These are phyloP conservation scores for Luvunga scandens DNA, from an alignment of 345 rosid genomes.

Conservation along the genomic window DNA sequence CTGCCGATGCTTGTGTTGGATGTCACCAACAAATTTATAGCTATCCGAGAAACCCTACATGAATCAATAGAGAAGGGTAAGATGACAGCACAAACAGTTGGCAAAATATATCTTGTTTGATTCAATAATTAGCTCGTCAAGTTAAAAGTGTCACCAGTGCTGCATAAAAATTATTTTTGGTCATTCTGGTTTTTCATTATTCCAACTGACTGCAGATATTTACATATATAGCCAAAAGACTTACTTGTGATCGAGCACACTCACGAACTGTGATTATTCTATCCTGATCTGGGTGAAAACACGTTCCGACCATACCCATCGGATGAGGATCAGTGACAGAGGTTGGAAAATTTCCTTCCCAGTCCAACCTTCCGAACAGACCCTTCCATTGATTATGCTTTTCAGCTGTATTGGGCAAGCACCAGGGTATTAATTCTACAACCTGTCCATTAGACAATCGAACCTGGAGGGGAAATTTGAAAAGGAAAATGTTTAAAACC, in stretches of 20 bases:
- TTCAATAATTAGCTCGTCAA: not conserved
- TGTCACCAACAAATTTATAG: conserved; percentile 45
- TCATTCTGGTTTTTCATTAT: not conserved
- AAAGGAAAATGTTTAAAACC: not conserved
- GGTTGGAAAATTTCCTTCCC: conserved; percentile 95
- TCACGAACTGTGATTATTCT: conserved; percentile 83
- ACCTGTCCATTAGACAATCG: conserved; percentile 57
- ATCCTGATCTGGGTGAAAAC: conserved; percentile 92
- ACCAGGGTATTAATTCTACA: conserved; percentile 72
- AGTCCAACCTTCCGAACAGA: conserved; percentile 78
- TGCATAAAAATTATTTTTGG: too few species aligned
- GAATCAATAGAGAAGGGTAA: not conserved
- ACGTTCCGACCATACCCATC: conserved; percentile 94
- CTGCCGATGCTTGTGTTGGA: conserved; percentile 57
- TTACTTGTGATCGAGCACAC: conserved; percentile 87
- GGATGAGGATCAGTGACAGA: conserved; percentile 90
- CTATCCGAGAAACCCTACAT: conserved; percentile 49
- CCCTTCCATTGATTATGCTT: conserved; percentile 91
- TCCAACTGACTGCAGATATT: not conserved
- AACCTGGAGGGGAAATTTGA: conserved; percentile 38
- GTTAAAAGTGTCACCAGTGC: not conserved
- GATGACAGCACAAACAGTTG: not conserved
- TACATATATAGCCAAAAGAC: not conserved
- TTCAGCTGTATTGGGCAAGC: conserved; percentile 75
- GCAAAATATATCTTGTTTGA: not conserved